A percentile compares a stretch with the other conserved stretches of the same genome.
These are phyloP conservation scores for Xylaria intraflava DNA, from an alignment of 495 filamentous ascomycete genomes.

Conservation along the genomic window DNA sequence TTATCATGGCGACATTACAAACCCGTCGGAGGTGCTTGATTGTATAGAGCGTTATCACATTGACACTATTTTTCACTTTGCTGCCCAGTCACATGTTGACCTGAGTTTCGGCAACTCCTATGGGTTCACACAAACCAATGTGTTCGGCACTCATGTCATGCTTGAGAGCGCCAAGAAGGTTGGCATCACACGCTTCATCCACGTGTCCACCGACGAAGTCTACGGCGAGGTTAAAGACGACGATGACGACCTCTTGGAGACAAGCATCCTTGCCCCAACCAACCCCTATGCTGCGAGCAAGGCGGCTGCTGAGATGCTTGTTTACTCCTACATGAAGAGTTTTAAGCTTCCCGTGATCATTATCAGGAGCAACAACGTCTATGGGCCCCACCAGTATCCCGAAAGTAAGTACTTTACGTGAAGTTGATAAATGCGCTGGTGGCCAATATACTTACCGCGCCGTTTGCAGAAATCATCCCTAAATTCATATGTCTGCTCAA, in stretches of 20 bases:
- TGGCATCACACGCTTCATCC: constrained; percentile 59
- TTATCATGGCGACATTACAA: constrained; percentile 62
- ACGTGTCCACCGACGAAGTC: constrained; percentile 71
- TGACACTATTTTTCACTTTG: constrained; percentile 72
- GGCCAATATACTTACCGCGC: constrained; percentile 1
- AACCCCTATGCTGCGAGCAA: constrained; percentile 76
- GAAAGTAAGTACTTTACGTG: constrained; percentile 51
- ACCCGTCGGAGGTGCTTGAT: constrained; percentile 51
- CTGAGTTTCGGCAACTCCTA: constrained; percentile 66
- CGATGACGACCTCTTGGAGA: constrained; percentile 55
- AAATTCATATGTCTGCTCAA: constrained; percentile 63
- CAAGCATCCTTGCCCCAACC: constrained; percentile 57
- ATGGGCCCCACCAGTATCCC: constrained; percentile 71
- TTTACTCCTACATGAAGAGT: constrained; percentile 66
- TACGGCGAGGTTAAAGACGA: constrained; percentile 65
- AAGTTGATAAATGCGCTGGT: background rate
- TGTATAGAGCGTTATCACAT: constrained; percentile 56
- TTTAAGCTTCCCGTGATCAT: constrained; percentile 67
- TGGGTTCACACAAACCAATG: constrained; percentile 63
- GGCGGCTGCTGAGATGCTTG: constrained; percentile 73
- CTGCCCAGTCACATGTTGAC: constrained; percentile 69
- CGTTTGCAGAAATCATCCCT: constrained; percentile 60
- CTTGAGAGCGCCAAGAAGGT: constrained; percentile 60
- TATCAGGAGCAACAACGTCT: constrained; percentile 71
- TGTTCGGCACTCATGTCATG: constrained; percentile 66